phyloP scores from a whole-genome alignment of 306 rosid species.

The Cicer cuneatum region DNA sequence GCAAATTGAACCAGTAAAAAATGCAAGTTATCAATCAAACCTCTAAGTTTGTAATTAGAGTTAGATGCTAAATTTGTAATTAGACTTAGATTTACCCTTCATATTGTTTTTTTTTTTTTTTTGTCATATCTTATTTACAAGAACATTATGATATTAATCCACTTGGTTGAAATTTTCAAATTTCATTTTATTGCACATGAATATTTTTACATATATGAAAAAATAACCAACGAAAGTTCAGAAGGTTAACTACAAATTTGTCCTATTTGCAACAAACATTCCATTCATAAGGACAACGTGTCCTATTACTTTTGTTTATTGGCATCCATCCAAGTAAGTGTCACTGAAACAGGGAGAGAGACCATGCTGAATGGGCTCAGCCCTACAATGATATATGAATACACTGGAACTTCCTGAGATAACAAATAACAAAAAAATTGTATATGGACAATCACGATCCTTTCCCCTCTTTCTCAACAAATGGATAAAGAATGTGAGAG shows the following conservation, averaged over 20 bases:
- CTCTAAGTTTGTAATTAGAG: no score
- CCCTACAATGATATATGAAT: neutral
- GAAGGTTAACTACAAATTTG: slow-evolving; percentile 4
- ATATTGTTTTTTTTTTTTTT: neutral
- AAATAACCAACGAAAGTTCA: slow-evolving; percentile 28
- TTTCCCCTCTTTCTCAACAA: slow-evolving; percentile 40
- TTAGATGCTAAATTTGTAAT: no score
- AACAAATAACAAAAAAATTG: slow-evolving; percentile 12
- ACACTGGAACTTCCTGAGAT: slow-evolving; percentile 29
- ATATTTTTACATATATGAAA: slow-evolving; percentile 6
- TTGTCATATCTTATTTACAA: neutral
- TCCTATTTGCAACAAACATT: slow-evolving; percentile 25
- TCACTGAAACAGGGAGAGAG: slow-evolving; percentile 34
- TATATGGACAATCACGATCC: slow-evolving; percentile 35
- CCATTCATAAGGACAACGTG: slow-evolving; percentile 45
- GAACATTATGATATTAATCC: neutral
- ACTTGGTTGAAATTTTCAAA: neutral
- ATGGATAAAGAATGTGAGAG: slow-evolving; percentile 46
- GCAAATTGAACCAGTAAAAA: no score
- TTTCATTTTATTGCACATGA: neutral
- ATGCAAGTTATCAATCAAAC: no score
- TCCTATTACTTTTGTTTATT: slow-evolving; percentile 43
- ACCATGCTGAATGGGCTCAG: slow-evolving; percentile 26
- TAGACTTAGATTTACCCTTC: neutral
- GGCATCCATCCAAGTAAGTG: slow-evolving; percentile 33